Base-by-base conservation (phyloP, 2,329 filamentous ascomycete genomes). In the Fusarium tuaranense region DNA sequence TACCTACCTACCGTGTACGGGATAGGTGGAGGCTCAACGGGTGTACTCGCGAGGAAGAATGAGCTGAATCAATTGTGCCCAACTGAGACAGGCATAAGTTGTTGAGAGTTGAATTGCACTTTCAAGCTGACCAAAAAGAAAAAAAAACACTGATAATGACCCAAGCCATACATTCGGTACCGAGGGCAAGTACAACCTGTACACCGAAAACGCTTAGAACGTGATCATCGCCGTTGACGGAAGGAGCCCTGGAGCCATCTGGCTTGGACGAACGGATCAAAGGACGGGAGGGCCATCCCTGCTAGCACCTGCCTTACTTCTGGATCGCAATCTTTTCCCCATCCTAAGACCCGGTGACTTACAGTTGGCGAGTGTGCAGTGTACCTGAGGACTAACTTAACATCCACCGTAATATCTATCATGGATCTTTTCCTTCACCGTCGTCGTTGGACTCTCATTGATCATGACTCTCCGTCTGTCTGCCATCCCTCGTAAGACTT, bases 291-390 rank as follows among this genome's bases (percentile, higher is more conserved):
- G 57, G 38, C 61, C 68, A 72, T 70, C 68, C 55, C 55, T 58
- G 65, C 55, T 69, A 69, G 71, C 58, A 74, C 55, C 41, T 62
- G 34, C 58, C 65, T 75, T 46, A 65, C 72, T 59, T 71, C 64
- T 57, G 68, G 71, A 73, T 73, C 71, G 51, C 63, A 74, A 69
- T 63, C 38, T 41, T 51, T 61, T 68, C 60, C 30, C 44, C 51
- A 48, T 71, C 34, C 34, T 53, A 27, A 30, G 39, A n/a, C 59
- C 59, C 48, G 59, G 30, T 48, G 59, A 48, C 59, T 60, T 51
- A 46, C 18, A 57, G 20, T 53, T 53, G 25, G 27, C 13, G 16
- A 48, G 38, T n/a, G 30, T 20, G 18, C 36, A 30, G 30, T 20
- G 18, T 48, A 13, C 60, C 60, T 62, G 30, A 63, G 30, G 41